Evolutionary conservation across 2,329 filamentous ascomycete species (phyloP).

Genomic region (Trichophyton mentagrophytes): DNA sequence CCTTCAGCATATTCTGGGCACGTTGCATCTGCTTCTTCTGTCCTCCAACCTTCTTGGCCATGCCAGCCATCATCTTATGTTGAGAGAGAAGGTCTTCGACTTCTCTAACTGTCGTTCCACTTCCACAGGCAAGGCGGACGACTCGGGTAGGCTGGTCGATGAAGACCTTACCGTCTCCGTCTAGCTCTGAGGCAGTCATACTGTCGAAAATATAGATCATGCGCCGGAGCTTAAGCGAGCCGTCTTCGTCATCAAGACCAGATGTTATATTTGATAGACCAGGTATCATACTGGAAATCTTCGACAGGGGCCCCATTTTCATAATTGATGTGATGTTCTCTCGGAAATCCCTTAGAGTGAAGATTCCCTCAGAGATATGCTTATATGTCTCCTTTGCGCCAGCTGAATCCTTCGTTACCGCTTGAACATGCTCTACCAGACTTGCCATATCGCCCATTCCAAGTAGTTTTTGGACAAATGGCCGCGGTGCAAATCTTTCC

Average conservation of each 20-base stretch:
- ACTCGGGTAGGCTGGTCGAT: constrained; percentile 85
- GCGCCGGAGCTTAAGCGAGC: constrained; percentile 79
- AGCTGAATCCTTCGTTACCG: constrained; percentile 75
- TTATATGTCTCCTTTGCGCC: constrained; percentile 90
- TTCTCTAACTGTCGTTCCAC: constrained; percentile 79
- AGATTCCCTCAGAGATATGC: constrained; percentile 92
- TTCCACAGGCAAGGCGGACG: constrained; percentile 80
- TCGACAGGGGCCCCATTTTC: constrained; percentile 97
- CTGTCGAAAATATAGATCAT: constrained; percentile 99
- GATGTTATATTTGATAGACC: constrained; percentile 88
- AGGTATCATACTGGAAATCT: constrained; percentile 98
- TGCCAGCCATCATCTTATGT: constrained; percentile 95
- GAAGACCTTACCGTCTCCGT: constrained; percentile 89
- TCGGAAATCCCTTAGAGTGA: constrained; percentile 83
- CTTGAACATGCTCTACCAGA: constrained; percentile 90
- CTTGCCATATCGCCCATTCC: constrained; percentile 97
- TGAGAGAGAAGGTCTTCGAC: constrained; percentile 96
- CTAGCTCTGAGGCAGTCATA: constrained; percentile 93
- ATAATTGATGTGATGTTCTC: constrained; percentile 97
- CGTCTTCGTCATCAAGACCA: constrained; percentile 93
- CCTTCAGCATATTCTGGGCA: constrained; percentile 80
- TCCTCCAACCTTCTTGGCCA: constrained; percentile 98
- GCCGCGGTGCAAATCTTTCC: constrained; percentile 81
- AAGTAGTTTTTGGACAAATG: constrained; percentile 84
- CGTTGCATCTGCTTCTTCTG: constrained; percentile 97